Evolutionary conservation across 208 protist genomes (phyloP).

Genomic region (Porcisia hertigi): DNA sequence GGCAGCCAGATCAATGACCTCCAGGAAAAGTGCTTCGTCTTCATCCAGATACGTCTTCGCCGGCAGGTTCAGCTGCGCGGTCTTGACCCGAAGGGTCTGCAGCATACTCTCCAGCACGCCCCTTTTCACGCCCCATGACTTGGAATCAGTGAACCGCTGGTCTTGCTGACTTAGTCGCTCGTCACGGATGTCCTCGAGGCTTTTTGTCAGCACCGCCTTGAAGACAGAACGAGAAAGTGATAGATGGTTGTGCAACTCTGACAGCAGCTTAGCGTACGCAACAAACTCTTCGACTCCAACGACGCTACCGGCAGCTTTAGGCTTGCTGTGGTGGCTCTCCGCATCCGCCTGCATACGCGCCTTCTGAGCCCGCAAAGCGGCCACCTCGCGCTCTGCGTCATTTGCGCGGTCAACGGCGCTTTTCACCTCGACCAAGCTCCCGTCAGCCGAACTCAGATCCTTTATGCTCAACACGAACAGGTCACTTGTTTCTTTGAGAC

Average conservation of each 20-base stretch:
- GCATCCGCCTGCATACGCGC: constrained; percentile 28
- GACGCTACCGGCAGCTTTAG: background rate
- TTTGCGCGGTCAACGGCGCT: constrained; percentile 7
- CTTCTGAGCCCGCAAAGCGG: constrained; percentile 37
- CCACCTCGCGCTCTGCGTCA: constrained; percentile 18
- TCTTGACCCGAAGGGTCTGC: constrained; percentile 27
- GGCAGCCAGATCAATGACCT: constrained; percentile 44
- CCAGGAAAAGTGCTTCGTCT: constrained; percentile 39
- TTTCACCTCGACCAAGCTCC: constrained; percentile 21
- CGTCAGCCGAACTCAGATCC: constrained; percentile 12
- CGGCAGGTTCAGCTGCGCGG: constrained; percentile 19
- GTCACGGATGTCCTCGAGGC: constrained; percentile 48
- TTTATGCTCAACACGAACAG: constrained; percentile 21
- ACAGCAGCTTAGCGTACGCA: constrained; percentile 42
- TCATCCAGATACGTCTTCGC: constrained; percentile 21
- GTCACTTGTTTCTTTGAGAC: constrained; percentile 18
- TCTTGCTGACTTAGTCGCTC: constrained; percentile 48
- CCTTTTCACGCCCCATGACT: constrained; percentile 41
- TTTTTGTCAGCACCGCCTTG: constrained; percentile 44
- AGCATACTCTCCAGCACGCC: constrained; percentile 27
- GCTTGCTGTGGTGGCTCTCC: background rate
- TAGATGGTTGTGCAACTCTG: constrained; percentile 59
- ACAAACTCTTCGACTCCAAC: constrained; percentile 23
- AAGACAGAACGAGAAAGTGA: constrained; percentile 46
- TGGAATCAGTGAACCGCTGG: constrained; percentile 41